Conservation (phyloP, 306 rosid species). For the Begonia peltatifolia region DNA sequence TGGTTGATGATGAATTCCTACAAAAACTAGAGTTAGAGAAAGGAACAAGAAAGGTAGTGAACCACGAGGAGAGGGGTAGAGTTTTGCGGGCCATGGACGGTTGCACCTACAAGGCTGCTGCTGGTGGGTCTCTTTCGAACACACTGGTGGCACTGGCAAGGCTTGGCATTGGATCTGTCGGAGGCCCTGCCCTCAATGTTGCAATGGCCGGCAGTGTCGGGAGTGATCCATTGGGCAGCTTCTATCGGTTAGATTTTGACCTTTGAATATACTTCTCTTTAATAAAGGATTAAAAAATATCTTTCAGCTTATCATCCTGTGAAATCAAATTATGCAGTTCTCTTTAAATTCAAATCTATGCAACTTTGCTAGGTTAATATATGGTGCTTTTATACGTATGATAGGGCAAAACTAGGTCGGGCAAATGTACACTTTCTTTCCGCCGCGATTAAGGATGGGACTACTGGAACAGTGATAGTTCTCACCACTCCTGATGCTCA, state of each 20-base stretch:
- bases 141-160: constrained; percentile 85
- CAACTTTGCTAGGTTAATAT: background rate
- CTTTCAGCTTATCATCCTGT: too few relatives aligned
- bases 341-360: too few relatives aligned
- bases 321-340: too few relatives aligned
- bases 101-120: constrained; percentile 91
- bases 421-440: constrained; percentile 90
- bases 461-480: constrained; percentile 93
- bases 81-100: constrained; percentile 97
- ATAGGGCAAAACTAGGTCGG: constrained; percentile 60
- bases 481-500: constrained; percentile 97
- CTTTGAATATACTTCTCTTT: constrained; percentile 1
- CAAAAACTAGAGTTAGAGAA: constrained; percentile 68
- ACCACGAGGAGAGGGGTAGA: constrained; percentile 93
- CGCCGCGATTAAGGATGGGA: constrained; percentile 60
- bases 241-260: constrained; percentile 48
- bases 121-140: constrained; percentile 96
- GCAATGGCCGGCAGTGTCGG: constrained; percentile 94
- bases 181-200: constrained; percentile 50
- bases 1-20: constrained; percentile 63
- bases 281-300: too few relatives aligned
- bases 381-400: background rate
- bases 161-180: constrained; percentile 44
- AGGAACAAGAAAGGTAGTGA: constrained; percentile 71
- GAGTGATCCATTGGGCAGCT: constrained; percentile 87